Conservation (phyloP, 2,329 filamentous ascomycete species). For the Xylaria sp. region DNA sequence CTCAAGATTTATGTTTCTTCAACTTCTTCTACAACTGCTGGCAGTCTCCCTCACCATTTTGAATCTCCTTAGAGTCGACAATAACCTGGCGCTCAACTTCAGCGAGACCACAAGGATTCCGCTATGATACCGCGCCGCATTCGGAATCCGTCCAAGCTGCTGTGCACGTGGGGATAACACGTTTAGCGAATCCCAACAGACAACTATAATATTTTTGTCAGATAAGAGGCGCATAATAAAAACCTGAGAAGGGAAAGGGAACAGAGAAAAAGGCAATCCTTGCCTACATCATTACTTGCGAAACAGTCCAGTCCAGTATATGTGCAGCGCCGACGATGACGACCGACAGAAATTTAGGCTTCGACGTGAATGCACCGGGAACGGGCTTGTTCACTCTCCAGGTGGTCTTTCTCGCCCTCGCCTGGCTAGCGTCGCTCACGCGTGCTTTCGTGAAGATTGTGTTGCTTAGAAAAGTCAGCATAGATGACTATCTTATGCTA, state of each 20-base stretch:
- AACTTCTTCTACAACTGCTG: conserved; percentile 7
- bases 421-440: conserved; percentile 54
- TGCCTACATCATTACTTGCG: not conserved
- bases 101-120: not conserved
- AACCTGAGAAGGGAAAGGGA: not conserved
- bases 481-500: conserved; percentile 62
- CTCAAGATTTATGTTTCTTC: conserved; percentile 11
- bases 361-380: conserved; percentile 42
- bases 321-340: conserved; percentile 19
- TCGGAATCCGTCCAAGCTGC: conserved; percentile 11
- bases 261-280: not conserved
- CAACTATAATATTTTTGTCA: conserved; percentile 1
- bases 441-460: conserved; percentile 58
- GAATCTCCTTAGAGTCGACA: not conserved
- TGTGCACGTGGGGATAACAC: conserved; percentile 20
- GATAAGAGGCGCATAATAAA: conserved; percentile 1
- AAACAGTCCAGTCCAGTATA: not conserved
- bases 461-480: conserved; percentile 55
- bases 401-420: conserved; percentile 49
- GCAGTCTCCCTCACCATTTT: conserved; percentile 11
- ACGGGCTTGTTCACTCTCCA: conserved; percentile 43
- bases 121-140: conserved; percentile 18
- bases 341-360: conserved; percentile 37
- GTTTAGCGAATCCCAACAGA: not conserved
- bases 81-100: conserved; percentile 2